phyloP scores from a whole-genome alignment of 1,284 basidiomycete genomes.

The Pisolithus thermaeus region DNA sequence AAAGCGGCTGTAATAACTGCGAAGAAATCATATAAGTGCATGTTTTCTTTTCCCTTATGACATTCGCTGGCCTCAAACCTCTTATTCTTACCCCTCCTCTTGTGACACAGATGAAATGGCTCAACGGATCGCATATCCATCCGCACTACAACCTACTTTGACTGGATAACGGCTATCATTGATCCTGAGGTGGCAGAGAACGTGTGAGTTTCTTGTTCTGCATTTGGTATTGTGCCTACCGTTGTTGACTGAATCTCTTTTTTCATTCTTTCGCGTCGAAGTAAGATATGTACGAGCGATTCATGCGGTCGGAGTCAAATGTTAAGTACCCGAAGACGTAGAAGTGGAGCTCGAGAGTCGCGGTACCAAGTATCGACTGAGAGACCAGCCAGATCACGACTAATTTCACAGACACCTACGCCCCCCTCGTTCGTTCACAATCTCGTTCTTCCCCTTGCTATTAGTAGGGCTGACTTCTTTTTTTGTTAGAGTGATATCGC shows the following conservation, averaged over 20 bases:
- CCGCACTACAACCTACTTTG: constrained; percentile 93
- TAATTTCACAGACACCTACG: constrained; percentile 20
- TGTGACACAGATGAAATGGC: constrained; percentile 71
- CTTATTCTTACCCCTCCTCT: no score
- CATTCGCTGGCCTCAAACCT: not conserved
- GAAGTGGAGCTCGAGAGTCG: constrained; percentile 29
- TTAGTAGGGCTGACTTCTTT: no score
- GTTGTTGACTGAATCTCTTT: constrained; percentile 1
- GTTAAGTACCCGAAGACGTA: constrained; percentile 34
- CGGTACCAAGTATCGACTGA: constrained; percentile 74
- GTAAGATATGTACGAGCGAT: no score
- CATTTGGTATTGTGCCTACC: no score
- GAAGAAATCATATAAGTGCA: no score
- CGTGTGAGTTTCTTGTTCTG: constrained; percentile 26
- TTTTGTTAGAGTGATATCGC: no score
- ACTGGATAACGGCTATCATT: constrained; percentile 87
- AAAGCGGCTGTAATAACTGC: no score
- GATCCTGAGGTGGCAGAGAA: constrained; percentile 91
- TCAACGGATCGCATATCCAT: constrained; percentile 73
- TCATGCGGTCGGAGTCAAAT: constrained; percentile 70
- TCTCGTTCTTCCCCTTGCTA: no score
- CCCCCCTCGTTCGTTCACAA: no score
- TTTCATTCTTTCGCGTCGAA: no score
- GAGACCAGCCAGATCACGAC: constrained; percentile 72
- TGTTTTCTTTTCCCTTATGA: no score